Conservation (phyloP, 148 eudicot species). For the Cornus controversa region DNA sequence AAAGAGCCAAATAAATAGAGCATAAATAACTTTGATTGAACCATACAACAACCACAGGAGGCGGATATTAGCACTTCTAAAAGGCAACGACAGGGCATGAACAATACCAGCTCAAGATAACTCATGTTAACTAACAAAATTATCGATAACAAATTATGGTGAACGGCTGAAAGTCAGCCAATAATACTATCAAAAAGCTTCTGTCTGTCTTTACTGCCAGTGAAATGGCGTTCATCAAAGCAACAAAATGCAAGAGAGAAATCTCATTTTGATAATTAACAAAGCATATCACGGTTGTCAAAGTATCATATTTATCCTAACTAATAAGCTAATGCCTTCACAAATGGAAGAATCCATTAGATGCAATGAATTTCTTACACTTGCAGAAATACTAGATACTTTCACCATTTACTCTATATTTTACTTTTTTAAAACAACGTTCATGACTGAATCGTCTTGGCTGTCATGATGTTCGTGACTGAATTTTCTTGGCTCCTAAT, state of each 20-base stretch:
- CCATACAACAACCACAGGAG: not conserved
- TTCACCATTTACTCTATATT: not conserved
- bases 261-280: not conserved
- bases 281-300: not conserved
- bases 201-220: not conserved
- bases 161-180: not conserved
- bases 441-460: not conserved
- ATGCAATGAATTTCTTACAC: not conserved
- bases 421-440: no score
- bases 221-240: no score
- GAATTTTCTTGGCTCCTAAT: not conserved
- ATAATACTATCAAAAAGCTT: not conserved
- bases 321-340: not conserved
- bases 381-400: not conserved
- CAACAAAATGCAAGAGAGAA: not conserved
- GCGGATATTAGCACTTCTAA: not conserved
- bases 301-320: not conserved
- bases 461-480: not conserved
- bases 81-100: not conserved
- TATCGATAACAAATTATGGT: not conserved
- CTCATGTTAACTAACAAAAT: not conserved
- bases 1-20: conserved; percentile 18
- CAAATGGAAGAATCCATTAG: not conserved
- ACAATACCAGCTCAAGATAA: not conserved
- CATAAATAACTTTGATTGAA: not conserved